Percentiles rank a stretch among this genome's conserved stretches.
Conservation (phyloP, 352 stramenopile species). For the Phytophthora podocarpi region DNA sequence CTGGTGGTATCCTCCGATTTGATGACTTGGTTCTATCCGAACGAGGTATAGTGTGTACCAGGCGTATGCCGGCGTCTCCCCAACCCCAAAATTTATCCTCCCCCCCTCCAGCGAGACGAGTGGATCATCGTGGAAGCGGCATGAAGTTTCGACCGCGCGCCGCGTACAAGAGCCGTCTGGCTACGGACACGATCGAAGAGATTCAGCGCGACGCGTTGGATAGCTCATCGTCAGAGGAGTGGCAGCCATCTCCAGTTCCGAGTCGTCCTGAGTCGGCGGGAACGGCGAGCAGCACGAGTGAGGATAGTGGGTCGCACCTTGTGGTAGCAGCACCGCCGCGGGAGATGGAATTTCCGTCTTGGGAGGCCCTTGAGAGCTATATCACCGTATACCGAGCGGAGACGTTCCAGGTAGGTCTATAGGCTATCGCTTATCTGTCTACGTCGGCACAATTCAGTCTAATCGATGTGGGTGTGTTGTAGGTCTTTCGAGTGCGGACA, state of each 20-base stretch:
- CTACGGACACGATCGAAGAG: not conserved
- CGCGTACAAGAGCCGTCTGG: not conserved
- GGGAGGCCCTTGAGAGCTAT: not conserved
- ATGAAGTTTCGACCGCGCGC: not conserved
- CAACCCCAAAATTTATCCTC: not conserved
- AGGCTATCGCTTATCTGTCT: not conserved
- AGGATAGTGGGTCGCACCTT: not conserved
- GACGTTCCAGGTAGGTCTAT: not conserved
- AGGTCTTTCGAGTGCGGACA: conserved; percentile 18
- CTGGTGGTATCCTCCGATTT: no score
- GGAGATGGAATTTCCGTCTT: not conserved
- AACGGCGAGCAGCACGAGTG: not conserved
- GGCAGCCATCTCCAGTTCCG: not conserved
- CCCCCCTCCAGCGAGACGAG: not conserved
- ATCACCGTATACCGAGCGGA: not conserved
- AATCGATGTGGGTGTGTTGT: not conserved
- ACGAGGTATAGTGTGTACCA: not conserved
- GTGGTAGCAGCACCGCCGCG: not conserved
- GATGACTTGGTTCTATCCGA: not conserved
- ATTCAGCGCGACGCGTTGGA: not conserved
- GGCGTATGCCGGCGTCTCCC: not conserved
- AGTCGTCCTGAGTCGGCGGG: not conserved
- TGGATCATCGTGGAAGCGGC: no score
- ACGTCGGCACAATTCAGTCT: no score
- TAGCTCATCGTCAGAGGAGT: not conserved